Base-by-base conservation (phyloP, 768 basidiomycete genomes). In the Suillus weaverae region DNA sequence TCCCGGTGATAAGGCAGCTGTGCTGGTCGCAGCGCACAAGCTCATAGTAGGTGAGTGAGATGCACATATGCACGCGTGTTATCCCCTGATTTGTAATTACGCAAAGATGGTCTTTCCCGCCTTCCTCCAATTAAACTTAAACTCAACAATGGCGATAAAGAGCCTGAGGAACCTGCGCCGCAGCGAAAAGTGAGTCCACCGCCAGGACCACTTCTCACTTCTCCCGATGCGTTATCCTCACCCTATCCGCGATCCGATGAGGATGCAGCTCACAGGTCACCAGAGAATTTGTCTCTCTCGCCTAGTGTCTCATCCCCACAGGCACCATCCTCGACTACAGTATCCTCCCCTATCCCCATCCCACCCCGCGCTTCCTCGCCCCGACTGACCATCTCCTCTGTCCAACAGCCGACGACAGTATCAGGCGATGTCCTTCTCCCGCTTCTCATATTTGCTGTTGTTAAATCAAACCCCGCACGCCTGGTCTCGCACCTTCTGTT, bases 401-500 rank as follows among this genome's bases (percentile, higher is more conserved):
- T 35, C 75, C 61, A 70, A 53, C 68, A 68, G 48, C 75, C 79
- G 13, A 88, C 85, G 1, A 86, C 85, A 5, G 86, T 91, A 5
- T 92, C 90, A 0, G 93, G 94, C 1, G 97, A 98, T 71, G 84
- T 97, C 48, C 89, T 99, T 44, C 84, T 99, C 18, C 97, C 97
- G 0, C 78, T 99, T 65, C 88, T 98, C 74, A 99, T 98, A 56
- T 97, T 91, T 72, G 88, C 95, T 1, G 94, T 97, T 48, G 95
- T 98, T 70, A 94, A 94, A 75, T 83, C 92, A 14, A 98, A 99
- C 73, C 97, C 97, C 1, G 81, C 88, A 1, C 89, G 87, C 64
- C 84, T 99, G 0, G 84, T 84, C n/a, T 85, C 85, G 0, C 72
- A 80, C 80, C 63, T 87, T 77, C 70, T 78, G 73, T 64, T 77